These are phyloP conservation scores for Vitis amurensis DNA, from an alignment of 164 flowering plant species.

Conservation along the genomic window DNA sequence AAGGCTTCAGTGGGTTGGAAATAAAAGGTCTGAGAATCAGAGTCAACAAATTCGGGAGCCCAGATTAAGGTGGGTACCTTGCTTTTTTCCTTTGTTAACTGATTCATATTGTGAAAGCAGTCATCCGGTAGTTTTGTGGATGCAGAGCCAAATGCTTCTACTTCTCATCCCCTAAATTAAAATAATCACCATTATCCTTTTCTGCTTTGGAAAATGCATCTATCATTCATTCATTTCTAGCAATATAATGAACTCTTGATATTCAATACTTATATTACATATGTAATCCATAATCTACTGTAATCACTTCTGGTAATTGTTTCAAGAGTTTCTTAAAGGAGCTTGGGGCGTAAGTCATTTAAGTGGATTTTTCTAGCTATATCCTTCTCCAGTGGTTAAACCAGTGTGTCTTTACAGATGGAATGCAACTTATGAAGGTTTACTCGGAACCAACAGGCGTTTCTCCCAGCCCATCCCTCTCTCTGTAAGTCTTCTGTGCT, in stretches of 20 bases:
- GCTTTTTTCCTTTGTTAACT: neutral
- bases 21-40: conserved; percentile 25
- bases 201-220: neutral
- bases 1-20: conserved; percentile 67
- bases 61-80: conserved; percentile 45
- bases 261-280: neutral
- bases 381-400: neutral
- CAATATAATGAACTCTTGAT: neutral
- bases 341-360: too few species aligned
- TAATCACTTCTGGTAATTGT: neutral
- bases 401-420: conserved; percentile 47
- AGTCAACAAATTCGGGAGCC: conserved; percentile 39
- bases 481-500: conserved; percentile 45
- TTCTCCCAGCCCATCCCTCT: conserved; percentile 73
- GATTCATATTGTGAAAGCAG: neutral
- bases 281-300: neutral
- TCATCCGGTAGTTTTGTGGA: neutral
- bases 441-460: conserved; percentile 65
- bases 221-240: neutral
- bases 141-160: neutral
- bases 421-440: conserved; percentile 73
- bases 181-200: neutral
- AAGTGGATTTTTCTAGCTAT: neutral
- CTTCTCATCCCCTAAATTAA: neutral
- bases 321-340: neutral